Evolutionary conservation across 148 eudicot genomes (phyloP).

Genomic region (Talinum fruticosum): DNA sequence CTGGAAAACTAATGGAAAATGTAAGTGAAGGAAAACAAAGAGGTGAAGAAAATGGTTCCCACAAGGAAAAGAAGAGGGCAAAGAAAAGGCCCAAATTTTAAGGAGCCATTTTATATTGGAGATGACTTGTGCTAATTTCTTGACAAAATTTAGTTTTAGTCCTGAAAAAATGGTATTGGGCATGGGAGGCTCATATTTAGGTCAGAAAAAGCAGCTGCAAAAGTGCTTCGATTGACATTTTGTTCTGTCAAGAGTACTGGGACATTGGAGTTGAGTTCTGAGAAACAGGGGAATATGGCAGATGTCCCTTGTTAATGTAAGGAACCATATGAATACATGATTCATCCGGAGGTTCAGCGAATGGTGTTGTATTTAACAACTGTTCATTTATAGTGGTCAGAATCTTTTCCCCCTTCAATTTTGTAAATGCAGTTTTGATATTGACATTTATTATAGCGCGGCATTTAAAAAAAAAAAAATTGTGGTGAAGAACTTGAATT

Average conservation of each 20-base stretch:
- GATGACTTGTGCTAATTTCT: not conserved
- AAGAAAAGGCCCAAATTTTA: slow-evolving; percentile 35
- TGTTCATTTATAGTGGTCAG: not conserved
- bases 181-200: not conserved
- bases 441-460: no score
- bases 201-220: not conserved
- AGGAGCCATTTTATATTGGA: not conserved
- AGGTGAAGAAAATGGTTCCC: slow-evolving; percentile 21
- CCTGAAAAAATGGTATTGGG: not conserved
- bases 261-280: not conserved
- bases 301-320: no score
- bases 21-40: slow-evolving; percentile 14
- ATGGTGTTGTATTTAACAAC: not conserved
- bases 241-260: not conserved
- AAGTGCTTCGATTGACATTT: not conserved
- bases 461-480: no score
- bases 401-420: not conserved
- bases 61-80: slow-evolving; percentile 32
- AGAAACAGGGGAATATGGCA: not conserved
- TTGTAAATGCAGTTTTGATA: no score
- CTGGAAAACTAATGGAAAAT: slow-evolving; percentile 42
- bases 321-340: no score
- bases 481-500: no score
- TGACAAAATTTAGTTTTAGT: not conserved
- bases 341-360: no score